These are phyloP conservation scores for Cryphonectria nitschkei DNA, from an alignment of 2,329 filamentous ascomycete genomes.

Conservation along the genomic window DNA sequence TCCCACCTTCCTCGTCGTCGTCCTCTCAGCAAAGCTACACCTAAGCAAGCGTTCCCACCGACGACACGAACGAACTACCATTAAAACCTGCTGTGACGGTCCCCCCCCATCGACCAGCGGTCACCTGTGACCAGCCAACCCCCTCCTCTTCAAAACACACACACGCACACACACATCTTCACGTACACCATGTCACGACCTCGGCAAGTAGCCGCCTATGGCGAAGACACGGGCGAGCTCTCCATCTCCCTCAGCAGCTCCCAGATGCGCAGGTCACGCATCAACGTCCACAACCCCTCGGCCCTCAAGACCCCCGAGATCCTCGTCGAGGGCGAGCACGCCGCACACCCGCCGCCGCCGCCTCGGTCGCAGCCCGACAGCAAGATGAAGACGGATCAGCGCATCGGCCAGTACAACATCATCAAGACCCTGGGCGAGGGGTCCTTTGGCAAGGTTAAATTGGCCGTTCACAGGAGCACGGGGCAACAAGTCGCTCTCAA, in stretches of 20 bases:
- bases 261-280: constrained; percentile 60
- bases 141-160: not conserved
- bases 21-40: constrained; percentile 6
- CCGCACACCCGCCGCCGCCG: constrained; percentile 22
- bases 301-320: constrained; percentile 36
- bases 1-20: constrained; percentile 19
- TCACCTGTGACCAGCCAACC: not conserved
- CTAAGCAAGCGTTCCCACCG: not conserved
- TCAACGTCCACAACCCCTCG: constrained; percentile 40
- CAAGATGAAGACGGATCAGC: constrained; percentile 71
- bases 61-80: not conserved
- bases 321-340: constrained; percentile 34
- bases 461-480: constrained; percentile 89
- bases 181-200: constrained; percentile 52
- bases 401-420: constrained; percentile 90
- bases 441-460: constrained; percentile 97
- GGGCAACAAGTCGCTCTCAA: constrained; percentile 96
- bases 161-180: not conserved
- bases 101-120: not conserved
- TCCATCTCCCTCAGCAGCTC: constrained; percentile 74
- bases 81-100: not conserved
- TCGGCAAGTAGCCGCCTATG: constrained; percentile 48
- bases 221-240: constrained; percentile 81
- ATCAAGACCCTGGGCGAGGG: constrained; percentile 92
- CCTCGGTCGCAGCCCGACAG: constrained; percentile 39